Evolutionary conservation across 2,329 filamentous ascomycete genomes (phyloP).

Genomic region (Akanthomyces dipterigenus): DNA sequence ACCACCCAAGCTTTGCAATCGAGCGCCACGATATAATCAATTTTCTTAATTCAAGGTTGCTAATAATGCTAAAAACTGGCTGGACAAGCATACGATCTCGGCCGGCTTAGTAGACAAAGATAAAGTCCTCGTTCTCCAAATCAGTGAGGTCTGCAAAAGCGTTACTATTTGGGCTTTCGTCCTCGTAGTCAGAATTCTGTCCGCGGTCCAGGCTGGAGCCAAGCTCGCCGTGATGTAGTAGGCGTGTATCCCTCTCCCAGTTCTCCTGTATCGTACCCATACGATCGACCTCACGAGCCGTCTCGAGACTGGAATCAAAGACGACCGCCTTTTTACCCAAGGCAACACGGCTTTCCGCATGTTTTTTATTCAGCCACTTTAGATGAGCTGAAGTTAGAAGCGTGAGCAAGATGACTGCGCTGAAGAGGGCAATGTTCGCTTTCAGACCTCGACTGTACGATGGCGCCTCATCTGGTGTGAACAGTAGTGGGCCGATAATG

Average conservation of each 20-base stretch:
- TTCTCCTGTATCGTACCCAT: constrained; percentile 24
- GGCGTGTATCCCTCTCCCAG: neutral
- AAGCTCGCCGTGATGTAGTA: constrained; percentile 4
- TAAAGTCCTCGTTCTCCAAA: constrained; percentile 56
- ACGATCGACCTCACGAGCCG: constrained; percentile 34
- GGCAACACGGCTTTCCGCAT: constrained; percentile 45
- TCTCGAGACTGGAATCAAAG: constrained; percentile 53
- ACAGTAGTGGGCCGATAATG: constrained; percentile 58
- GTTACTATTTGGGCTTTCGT: constrained; percentile 18
- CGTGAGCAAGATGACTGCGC: constrained; percentile 49
- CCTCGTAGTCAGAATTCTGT: constrained; percentile 7
- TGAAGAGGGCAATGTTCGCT: constrained; percentile 55
- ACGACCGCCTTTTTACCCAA: constrained; percentile 54
- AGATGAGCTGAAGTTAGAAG: constrained; percentile 38
- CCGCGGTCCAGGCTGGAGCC: neutral
- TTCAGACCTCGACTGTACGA: constrained; percentile 44
- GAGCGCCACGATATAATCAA: neutral
- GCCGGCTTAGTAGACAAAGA: constrained; percentile 42
- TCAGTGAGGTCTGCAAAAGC: constrained; percentile 48
- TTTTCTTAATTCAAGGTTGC: neutral
- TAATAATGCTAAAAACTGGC: constrained; percentile 20
- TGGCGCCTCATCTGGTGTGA: constrained; percentile 44
- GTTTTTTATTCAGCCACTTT: constrained; percentile 45
- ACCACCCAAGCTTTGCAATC: neutral
- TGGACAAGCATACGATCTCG: neutral